Percentiles rank a stretch among this genome's conserved stretches.
phyloP scores from a whole-genome alignment of 768 basidiomycete species.

The Fibroporia radiculosa region DNA sequence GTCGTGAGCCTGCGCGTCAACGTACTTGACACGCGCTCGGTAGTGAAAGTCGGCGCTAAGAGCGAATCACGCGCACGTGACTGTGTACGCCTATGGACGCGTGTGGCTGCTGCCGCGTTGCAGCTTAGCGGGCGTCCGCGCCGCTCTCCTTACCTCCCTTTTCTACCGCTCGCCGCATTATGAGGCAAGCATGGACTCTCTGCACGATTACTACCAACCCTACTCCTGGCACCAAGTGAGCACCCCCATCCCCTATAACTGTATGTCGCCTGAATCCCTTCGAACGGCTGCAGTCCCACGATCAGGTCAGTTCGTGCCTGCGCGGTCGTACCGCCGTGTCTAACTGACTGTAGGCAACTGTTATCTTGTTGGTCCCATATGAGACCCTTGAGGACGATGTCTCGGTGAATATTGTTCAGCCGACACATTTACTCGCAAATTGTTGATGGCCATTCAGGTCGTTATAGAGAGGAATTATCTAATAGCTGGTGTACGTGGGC shows the following conservation, averaged over 20 bases:
- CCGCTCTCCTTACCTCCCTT: slow-evolving; percentile 1
- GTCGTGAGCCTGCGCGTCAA: slow-evolving; percentile 2
- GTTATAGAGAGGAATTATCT: slow-evolving; percentile 65
- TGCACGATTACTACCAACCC: slow-evolving; percentile 26
- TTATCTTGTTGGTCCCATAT: slow-evolving; percentile 67
- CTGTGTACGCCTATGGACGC: slow-evolving; percentile 6
- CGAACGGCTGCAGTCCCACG: slow-evolving; percentile 55
- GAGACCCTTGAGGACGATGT: slow-evolving; percentile 67
- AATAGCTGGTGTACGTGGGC: slow-evolving; percentile 65
- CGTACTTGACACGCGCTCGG: background rate
- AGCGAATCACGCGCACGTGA: slow-evolving; percentile 15
- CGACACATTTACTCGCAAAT: background rate
- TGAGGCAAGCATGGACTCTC: slow-evolving; percentile 21
- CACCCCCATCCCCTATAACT: slow-evolving; percentile 5
- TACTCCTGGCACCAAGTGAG: slow-evolving; percentile 88
- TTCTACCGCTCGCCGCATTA: background rate
- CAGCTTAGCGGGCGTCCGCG: background rate
- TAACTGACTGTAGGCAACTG: slow-evolving; percentile 50
- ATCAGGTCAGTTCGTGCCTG: slow-evolving; percentile 51
- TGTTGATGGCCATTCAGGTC: slow-evolving; percentile 36
- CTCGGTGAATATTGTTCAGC: slow-evolving; percentile 34
- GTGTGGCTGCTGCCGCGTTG: slow-evolving; percentile 12
- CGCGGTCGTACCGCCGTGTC: slow-evolving; percentile 8
- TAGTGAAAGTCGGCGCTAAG: background rate
- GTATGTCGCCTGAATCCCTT: slow-evolving; percentile 2